These are phyloP conservation scores for Leptographium procerum DNA, from an alignment of 2,329 filamentous ascomycete genomes.

Conservation along the genomic window DNA sequence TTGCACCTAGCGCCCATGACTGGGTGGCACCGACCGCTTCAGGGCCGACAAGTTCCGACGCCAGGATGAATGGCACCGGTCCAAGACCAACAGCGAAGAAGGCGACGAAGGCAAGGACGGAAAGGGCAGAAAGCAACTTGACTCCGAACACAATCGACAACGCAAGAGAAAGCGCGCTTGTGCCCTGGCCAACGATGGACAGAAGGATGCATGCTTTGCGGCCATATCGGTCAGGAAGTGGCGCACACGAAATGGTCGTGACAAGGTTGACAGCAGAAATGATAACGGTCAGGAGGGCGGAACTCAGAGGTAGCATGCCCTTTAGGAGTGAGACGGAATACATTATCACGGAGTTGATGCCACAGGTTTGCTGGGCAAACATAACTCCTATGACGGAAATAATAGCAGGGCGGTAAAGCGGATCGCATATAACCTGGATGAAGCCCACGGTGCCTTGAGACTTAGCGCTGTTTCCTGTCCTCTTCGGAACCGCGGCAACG, in stretches of 20 bases:
- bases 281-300: constrained; percentile 72
- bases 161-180: constrained; percentile 64
- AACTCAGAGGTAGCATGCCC: constrained; percentile 68
- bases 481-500: constrained; percentile 12
- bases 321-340: constrained; percentile 88
- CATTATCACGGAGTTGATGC: constrained; percentile 97
- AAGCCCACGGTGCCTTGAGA: constrained; percentile 39
- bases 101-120: constrained; percentile 75
- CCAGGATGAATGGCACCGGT: constrained; percentile 88
- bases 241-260: constrained; percentile 70
- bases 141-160: constrained; percentile 64
- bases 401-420: constrained; percentile 59
- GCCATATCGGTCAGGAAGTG: constrained; percentile 76
- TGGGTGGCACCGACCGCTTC: constrained; percentile 89
- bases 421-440: constrained; percentile 53
- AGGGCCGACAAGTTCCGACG: constrained; percentile 78
- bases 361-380: constrained; percentile 84
- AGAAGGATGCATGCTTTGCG: constrained; percentile 75
- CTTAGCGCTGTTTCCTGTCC: constrained; percentile 1
- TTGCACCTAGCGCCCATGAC: constrained; percentile 75
- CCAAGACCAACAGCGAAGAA: constrained; percentile 87
- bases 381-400: constrained; percentile 82
- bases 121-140: constrained; percentile 66
- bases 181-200: constrained; percentile 76
- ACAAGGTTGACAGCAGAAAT: constrained; percentile 81